These are phyloP conservation scores for Naganishia vaughanmartiniae DNA, from an alignment of 768 basidiomycete species.

Conservation along the genomic window DNA sequence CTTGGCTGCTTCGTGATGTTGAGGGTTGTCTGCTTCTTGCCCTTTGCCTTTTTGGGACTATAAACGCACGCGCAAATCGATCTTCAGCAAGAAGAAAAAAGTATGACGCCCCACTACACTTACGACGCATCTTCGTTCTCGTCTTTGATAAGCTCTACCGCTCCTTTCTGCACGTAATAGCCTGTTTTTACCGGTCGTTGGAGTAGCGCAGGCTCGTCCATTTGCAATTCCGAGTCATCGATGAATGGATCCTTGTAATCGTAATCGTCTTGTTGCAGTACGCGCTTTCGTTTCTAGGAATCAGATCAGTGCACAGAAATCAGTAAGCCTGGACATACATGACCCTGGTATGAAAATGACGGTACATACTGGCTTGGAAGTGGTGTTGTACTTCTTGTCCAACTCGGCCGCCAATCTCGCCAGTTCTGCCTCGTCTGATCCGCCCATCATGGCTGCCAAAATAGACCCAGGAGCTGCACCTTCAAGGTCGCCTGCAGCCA, in stretches of 20 bases:
- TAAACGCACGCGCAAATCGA: no score
- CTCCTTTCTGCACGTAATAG: constrained; percentile 86
- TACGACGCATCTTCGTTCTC: constrained; percentile 23
- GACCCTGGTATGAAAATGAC: background rate
- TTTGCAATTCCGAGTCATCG: constrained; percentile 88
- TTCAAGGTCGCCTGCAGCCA: background rate
- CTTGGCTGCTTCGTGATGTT: background rate
- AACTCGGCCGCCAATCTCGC: constrained; percentile 24
- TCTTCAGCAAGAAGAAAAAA: background rate
- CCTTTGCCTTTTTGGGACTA: background rate
- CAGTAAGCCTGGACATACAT: background rate
- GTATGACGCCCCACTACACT: background rate
- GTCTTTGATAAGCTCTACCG: constrained; percentile 80
- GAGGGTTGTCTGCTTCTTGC: constrained; percentile 13
- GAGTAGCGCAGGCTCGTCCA: constrained; percentile 87
- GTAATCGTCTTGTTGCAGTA: constrained; percentile 67
- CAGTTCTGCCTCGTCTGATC: constrained; percentile 19
- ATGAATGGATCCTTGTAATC: constrained; percentile 91
- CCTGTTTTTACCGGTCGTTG: constrained; percentile 77
- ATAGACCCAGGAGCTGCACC: background rate
- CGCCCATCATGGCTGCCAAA: constrained; percentile 18
- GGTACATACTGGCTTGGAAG: constrained; percentile 19
- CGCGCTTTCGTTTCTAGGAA: constrained; percentile 25
- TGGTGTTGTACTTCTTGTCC: constrained; percentile 24
- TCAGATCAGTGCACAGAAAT: background rate